Evolutionary conservation across 2,329 filamentous ascomycete species (phyloP).

Genomic region (Xenoacremonium recifei): DNA sequence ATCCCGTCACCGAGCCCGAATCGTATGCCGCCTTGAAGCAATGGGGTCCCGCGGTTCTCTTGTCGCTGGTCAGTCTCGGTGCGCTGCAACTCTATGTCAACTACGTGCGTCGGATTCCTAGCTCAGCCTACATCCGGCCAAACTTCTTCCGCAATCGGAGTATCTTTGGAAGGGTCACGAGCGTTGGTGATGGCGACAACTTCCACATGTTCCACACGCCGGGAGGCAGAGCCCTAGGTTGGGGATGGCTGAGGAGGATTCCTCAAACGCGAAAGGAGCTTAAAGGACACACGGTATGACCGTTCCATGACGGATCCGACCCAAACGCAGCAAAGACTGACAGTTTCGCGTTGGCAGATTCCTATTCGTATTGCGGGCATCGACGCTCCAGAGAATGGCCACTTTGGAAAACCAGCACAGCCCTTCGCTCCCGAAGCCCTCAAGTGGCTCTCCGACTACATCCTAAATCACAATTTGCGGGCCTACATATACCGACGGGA

Average conservation of each 20-base stretch:
- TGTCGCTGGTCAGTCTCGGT: conserved; percentile 37
- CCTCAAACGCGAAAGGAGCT: conserved; percentile 67
- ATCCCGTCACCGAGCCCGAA: conserved; percentile 31
- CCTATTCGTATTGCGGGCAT: conserved; percentile 86
- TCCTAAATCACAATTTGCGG: conserved; percentile 72
- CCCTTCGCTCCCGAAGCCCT: conserved; percentile 80
- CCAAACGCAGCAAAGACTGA: conserved; percentile 14
- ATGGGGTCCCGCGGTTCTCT: conserved; percentile 38
- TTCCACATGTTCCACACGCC: conserved; percentile 95
- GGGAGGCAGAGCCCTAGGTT: conserved; percentile 81
- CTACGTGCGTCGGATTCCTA: conserved; percentile 83
- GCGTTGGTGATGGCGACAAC: conserved; percentile 94
- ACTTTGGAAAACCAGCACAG: conserved; percentile 88
- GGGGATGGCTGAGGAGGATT: conserved; percentile 85
- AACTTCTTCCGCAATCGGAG: conserved; percentile 72
- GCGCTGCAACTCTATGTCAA: conserved; percentile 61
- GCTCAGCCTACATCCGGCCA: conserved; percentile 71
- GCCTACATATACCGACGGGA: conserved; percentile 82
- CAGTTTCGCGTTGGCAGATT: conserved; percentile 53
- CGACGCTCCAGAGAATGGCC: conserved; percentile 88
- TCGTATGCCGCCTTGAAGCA: conserved; percentile 34
- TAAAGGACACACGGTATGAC: conserved; percentile 72
- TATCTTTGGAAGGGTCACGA: conserved; percentile 83
- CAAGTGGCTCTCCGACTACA: conserved; percentile 72
- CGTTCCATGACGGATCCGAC: no score